These are phyloP conservation scores for Daedaleopsis sinensis DNA, from an alignment of 768 basidiomycete genomes.

Conservation along the genomic window DNA sequence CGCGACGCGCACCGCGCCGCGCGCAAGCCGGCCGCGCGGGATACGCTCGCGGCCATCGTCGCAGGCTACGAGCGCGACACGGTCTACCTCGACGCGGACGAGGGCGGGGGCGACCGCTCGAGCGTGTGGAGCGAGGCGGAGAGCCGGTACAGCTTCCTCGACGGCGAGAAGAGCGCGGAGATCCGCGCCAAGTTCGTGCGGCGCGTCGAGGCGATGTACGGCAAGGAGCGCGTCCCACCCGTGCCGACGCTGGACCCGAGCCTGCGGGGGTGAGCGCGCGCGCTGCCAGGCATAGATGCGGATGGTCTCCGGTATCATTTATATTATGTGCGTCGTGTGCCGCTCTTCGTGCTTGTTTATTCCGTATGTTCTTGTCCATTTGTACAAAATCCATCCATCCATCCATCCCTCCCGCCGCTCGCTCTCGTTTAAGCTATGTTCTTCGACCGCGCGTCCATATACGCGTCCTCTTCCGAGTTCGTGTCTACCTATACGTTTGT, in stretches of 20 bases:
- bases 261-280: neutral
- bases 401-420: too few species aligned
- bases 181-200: constrained; percentile 52
- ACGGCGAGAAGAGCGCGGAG: constrained; percentile 53
- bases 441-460: neutral
- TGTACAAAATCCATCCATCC: too few species aligned
- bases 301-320: neutral
- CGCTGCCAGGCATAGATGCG: neutral
- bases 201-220: constrained; percentile 57
- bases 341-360: neutral
- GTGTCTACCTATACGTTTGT: neutral
- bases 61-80: constrained; percentile 20
- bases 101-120: constrained; percentile 42
- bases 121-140: constrained; percentile 44
- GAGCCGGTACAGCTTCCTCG: constrained; percentile 55
- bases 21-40: neutral
- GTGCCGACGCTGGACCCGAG: constrained; percentile 39
- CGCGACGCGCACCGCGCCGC: neutral
- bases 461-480: neutral
- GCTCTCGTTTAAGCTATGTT: neutral
- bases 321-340: neutral
- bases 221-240: constrained; percentile 43
- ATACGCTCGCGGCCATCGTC: constrained; percentile 19
- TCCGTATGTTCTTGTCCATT: too few species aligned
- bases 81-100: constrained; percentile 18